These are phyloP conservation scores for Xerocomus amazonicus DNA, from an alignment of 1,284 basidiomycete species.

Conservation along the genomic window DNA sequence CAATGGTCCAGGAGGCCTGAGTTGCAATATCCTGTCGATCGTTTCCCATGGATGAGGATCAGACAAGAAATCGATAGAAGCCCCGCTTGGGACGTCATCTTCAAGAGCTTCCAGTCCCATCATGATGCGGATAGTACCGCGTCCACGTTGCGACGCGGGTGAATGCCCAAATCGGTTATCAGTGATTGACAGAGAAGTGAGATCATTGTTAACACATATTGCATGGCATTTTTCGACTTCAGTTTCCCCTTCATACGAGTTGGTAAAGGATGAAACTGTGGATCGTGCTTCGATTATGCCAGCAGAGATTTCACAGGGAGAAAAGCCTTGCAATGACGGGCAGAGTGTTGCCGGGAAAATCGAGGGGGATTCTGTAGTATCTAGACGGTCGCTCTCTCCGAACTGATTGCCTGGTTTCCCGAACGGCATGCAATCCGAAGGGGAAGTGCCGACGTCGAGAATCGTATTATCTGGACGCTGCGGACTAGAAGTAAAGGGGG, in stretches of 20 bases:
- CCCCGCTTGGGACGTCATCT: background rate
- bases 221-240: background rate
- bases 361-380: background rate
- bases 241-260: background rate
- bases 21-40: conserved; percentile 26
- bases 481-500: conserved; percentile 17
- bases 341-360: background rate
- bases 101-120: background rate
- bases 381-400: background rate
- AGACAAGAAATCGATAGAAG: conserved; percentile 25
- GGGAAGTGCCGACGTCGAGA: conserved; percentile 29
- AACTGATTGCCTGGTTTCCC: background rate
- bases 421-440: conserved; percentile 1
- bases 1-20: conserved; percentile 4
- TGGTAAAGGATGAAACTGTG: background rate
- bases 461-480: conserved; percentile 12
- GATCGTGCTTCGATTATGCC: conserved; percentile 1
- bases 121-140: background rate
- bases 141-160: background rate
- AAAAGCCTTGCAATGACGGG: background rate
- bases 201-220: background rate
- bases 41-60: conserved; percentile 32
- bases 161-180: background rate
- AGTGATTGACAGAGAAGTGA: background rate
- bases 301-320: background rate